Conservation (phyloP, 129 eudicot species). For the Oenanthe sinensis region DNA sequence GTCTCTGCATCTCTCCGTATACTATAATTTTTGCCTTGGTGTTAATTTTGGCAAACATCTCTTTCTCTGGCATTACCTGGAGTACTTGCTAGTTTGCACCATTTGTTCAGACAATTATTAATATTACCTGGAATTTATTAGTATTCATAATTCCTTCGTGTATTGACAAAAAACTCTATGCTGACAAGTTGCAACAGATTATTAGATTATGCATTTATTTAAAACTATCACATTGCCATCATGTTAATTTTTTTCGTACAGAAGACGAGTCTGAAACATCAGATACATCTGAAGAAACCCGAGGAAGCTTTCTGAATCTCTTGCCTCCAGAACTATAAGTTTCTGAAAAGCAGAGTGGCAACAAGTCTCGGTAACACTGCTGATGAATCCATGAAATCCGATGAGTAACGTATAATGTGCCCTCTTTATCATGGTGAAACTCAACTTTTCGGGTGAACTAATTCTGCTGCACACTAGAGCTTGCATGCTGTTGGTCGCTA, state of each 20-base stretch:
- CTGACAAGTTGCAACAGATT: not conserved
- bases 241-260: conserved; percentile 14
- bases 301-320: conserved; percentile 34
- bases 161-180: not conserved
- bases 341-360: conserved; percentile 26
- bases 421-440: not conserved
- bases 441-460: not conserved
- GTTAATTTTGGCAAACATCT: not conserved
- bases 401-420: not conserved
- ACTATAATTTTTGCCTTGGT: not conserved
- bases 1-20: not conserved
- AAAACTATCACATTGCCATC: not conserved
- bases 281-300: conserved; percentile 35
- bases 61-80: not conserved
- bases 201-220: not conserved
- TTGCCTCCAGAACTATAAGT: conserved; percentile 43
- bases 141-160: too few relatives aligned
- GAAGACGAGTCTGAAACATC: conserved; percentile 63
- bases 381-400: not conserved
- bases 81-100: too few relatives aligned
- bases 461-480: not conserved
- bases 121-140: too few relatives aligned
- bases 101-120: too few relatives aligned
- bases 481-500: not conserved
- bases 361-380: conserved; percentile 12